Percentiles rank a stretch among this genome's conserved stretches.
Conservation (phyloP, 176 grass and related monocot species). For the Pharus latifolius region DNA sequence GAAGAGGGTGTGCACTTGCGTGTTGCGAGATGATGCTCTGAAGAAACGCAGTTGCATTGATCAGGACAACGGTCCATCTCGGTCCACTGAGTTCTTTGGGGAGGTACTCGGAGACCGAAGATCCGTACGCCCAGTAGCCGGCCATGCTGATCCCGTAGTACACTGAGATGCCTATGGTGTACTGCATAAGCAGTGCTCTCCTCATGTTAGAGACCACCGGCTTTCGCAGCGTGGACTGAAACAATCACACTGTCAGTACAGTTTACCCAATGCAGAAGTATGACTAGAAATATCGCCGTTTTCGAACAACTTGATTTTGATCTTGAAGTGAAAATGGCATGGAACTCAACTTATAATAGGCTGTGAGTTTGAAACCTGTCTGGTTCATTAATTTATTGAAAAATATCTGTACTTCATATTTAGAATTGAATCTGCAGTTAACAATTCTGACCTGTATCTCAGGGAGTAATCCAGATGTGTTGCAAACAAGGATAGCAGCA, state of each 20-base stretch:
- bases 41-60: conserved; percentile 70
- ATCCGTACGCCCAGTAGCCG: conserved; percentile 88
- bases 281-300: too few species aligned
- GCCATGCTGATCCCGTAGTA: conserved; percentile 78
- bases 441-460: conserved; percentile 29
- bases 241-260: background rate
- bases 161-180: conserved; percentile 37
- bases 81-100: conserved; percentile 57
- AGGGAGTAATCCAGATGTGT: conserved; percentile 74
- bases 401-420: too few species aligned
- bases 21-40: conserved; percentile 80
- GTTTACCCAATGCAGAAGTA: too few species aligned
- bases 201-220: conserved; percentile 49
- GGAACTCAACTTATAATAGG: too few species aligned
- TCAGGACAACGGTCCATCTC: conserved; percentile 55
- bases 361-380: too few species aligned
- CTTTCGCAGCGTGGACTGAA: conserved; percentile 62
- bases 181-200: conserved; percentile 57
- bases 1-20: too few species aligned
- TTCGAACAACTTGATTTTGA: too few species aligned
- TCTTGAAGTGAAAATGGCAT: too few species aligned
- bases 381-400: too few species aligned
- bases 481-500: conserved; percentile 78
- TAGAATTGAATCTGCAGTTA: background rate
- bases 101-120: conserved; percentile 67